Evolutionary conservation across 129 eudicot genomes (phyloP).

Genomic region (Escallonia herrerae): DNA sequence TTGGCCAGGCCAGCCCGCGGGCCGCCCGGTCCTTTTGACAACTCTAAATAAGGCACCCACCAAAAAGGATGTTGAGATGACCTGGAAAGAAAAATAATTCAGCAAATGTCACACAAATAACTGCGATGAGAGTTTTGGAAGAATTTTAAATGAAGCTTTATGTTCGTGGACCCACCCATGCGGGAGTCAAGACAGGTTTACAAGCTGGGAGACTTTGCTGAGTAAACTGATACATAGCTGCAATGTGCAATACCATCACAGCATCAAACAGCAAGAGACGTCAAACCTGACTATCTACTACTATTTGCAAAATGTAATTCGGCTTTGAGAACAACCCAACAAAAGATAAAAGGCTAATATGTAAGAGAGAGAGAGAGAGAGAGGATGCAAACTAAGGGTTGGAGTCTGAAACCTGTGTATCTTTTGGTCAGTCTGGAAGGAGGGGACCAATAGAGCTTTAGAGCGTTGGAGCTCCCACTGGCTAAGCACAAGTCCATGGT

Average conservation of each 20-base stretch:
- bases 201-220: slow-evolving; percentile 93
- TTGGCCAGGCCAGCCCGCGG: no score
- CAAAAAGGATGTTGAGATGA: slow-evolving; percentile 51
- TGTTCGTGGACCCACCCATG: slow-evolving; percentile 51
- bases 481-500: neutral
- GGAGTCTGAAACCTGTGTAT: neutral
- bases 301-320: neutral
- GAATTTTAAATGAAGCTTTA: neutral
- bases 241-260: slow-evolving; percentile 8
- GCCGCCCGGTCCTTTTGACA: no score
- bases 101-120: neutral
- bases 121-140: neutral
- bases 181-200: slow-evolving; percentile 80
- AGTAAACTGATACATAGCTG: slow-evolving; percentile 71
- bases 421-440: neutral
- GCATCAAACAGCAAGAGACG: neutral
- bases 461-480: neutral
- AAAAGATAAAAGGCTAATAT: neutral
- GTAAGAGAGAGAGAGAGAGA: neutral
- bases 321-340: neutral
- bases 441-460: neutral
- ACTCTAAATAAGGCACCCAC: slow-evolving; percentile 51
- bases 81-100: slow-evolving; percentile 38
- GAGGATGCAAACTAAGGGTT: neutral
- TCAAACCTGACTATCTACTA: neutral